Conservation (phyloP, 2,329 filamentous ascomycete species). For the Cladosporium velox region DNA sequence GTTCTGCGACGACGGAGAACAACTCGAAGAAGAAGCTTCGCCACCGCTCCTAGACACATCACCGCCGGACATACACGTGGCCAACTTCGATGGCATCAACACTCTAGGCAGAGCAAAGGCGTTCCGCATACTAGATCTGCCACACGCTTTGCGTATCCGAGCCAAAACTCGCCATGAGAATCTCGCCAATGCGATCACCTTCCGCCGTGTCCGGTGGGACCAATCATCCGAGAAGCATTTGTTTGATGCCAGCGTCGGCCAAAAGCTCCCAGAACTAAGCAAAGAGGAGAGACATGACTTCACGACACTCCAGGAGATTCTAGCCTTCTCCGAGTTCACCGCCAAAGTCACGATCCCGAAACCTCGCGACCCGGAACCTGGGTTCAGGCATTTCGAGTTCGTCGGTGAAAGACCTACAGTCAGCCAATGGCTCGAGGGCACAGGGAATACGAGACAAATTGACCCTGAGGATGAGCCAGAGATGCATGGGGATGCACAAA, state of each 20-base stretch:
- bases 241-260: slow-evolving; percentile 32
- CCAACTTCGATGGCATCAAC: slow-evolving; percentile 21
- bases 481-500: slow-evolving; percentile 29
- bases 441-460: slow-evolving; percentile 27
- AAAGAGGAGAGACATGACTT: slow-evolving; percentile 8
- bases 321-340: not conserved
- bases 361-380: not conserved
- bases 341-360: not conserved
- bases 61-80: slow-evolving; percentile 22
- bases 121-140: slow-evolving; percentile 25
- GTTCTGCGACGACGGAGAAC: slow-evolving; percentile 21
- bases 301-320: not conserved
- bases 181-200: not conserved
- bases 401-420: slow-evolving; percentile 22
- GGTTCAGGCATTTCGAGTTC: slow-evolving; percentile 18
- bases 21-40: not conserved
- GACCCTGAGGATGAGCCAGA: slow-evolving; percentile 24
- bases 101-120: slow-evolving; percentile 19
- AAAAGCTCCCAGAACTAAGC: slow-evolving; percentile 7
- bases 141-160: slow-evolving; percentile 10
- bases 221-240: slow-evolving; percentile 20
- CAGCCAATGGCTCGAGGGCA: slow-evolving; percentile 31
- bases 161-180: not conserved
- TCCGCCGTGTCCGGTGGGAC: slow-evolving; percentile 26
- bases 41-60: not conserved